A percentile compares a stretch with the other conserved stretches of the same genome.
Conservation (phyloP, 352 stramenopile genomes). For the Phytopythium cucurbitacearum region DNA sequence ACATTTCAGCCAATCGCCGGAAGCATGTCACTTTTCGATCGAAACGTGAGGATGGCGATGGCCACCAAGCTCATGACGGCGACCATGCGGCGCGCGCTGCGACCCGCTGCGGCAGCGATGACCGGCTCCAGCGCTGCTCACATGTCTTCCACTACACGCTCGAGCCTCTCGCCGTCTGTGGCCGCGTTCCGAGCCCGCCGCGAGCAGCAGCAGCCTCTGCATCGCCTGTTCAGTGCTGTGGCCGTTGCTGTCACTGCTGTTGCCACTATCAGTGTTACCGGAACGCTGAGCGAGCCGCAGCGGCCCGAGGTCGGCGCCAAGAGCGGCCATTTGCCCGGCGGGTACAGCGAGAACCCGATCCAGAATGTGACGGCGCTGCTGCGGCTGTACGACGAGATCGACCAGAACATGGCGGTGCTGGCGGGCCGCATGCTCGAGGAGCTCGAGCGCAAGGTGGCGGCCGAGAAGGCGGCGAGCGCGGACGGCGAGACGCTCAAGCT, state of each 20-base stretch:
- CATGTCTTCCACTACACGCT: no score
- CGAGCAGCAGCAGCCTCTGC: no score
- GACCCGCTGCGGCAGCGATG: no score
- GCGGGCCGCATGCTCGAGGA: conserved; percentile 65
- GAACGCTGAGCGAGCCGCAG: conserved; percentile 2
- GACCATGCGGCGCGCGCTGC: no score
- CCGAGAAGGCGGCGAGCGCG: conserved; percentile 22
- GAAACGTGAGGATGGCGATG: no score
- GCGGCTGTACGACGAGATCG: conserved; percentile 77
- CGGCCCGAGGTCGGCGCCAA: conserved; percentile 16
- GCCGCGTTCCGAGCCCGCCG: no score
- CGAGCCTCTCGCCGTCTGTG: no score
- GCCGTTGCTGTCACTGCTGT: conserved; percentile 3
- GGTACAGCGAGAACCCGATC: conserved; percentile 59
- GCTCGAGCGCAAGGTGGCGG: conserved; percentile 48
- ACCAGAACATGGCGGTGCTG: conserved; percentile 82
- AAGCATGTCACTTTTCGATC: no score
- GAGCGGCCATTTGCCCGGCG: conserved; percentile 1
- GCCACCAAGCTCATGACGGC: no score
- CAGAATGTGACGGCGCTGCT: conserved; percentile 67
- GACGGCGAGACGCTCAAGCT: conserved; percentile 46
- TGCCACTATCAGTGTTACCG: not conserved
- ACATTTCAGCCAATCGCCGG: no score
- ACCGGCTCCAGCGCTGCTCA: no score
- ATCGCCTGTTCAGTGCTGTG: no score